Evolutionary conservation across 129 eudicot species (phyloP), one percentile per base, ranked within the genome.

Genomic region (Deinandra increscens): DNA sequence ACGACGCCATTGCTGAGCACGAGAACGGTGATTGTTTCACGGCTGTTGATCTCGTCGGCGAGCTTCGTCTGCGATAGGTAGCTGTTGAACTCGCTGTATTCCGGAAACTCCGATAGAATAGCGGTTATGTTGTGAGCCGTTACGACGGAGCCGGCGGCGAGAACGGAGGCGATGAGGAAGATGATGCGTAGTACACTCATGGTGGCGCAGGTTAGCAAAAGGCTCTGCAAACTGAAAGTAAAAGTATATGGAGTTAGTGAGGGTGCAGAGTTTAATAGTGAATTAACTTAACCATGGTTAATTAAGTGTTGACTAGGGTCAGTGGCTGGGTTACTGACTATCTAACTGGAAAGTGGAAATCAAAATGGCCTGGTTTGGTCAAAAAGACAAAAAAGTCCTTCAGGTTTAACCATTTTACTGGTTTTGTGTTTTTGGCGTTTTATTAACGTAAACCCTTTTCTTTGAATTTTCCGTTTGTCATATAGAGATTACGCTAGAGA

Each of bases 21-120:
- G 4, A 78, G 66, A 45, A 78, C 78, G 29, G 82, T 78, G 45
- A 78, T 19, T 0, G 82, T 78, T 9, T 38, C 70, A 29, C 74
- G 82, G 78, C 74, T 78, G 70, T 78, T 78, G 74, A 78, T 78
- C 39, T 78, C 82, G 4, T 72, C 78, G 45, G 44, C 73, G 12
- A 78, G 82, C 33, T 78, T 72, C 4, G 82, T 78, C 39, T 78
- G 70, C 15, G 73, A 13, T 38, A 78, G 78, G 64, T 71, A 64
- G 50, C 15, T 59, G 82, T 78, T 78, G 64, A 66, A 78, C 38
- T 71, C 66, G 49, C 74, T 73, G 74, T 78, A 78, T 33, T 78
- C 82, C 0, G 82, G 82, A 31, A 71, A 78, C 23, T 67, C 48
- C 3, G 69, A 34, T 22, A 78, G 9, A 19, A 78, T 72, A 0